Evolutionary conservation across 208 protist genomes (phyloP).

Genomic region (Wallacemonas sp.): DNA sequence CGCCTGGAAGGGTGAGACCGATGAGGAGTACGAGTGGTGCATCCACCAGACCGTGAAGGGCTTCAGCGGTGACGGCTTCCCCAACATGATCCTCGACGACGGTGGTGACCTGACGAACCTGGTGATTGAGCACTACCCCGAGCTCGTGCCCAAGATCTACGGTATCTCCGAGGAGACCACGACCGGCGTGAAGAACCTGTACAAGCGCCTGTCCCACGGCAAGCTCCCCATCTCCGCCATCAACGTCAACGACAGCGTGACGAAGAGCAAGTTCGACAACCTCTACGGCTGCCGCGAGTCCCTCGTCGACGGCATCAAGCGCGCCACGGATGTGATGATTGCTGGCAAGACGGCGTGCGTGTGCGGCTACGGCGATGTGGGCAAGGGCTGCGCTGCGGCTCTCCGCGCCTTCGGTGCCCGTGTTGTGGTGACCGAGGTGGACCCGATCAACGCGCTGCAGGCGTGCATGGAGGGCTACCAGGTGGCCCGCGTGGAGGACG

Average conservation of each 20-base stretch:
- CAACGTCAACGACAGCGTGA: constrained; percentile 99
- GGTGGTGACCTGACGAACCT: constrained; percentile 99
- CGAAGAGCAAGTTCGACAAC: constrained; percentile 99
- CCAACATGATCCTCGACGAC: constrained; percentile 99
- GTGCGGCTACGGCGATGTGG: constrained; percentile 99
- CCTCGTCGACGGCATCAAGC: constrained; percentile 99
- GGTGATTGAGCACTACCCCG: constrained; percentile 93
- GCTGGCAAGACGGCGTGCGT: constrained; percentile 98
- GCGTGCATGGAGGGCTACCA: constrained; percentile 99
- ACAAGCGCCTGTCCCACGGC: constrained; percentile 95
- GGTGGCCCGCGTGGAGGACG: constrained; percentile 96
- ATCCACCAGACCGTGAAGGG: constrained; percentile 94
- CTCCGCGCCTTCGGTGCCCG: constrained; percentile 96
- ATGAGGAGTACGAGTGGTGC: constrained; percentile 99
- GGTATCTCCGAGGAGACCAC: constrained; percentile 99
- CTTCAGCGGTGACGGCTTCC: constrained; percentile 84
- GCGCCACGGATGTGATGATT: constrained; percentile 99
- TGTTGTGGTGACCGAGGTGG: constrained; percentile 99
- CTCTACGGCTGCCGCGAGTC: constrained; percentile 99
- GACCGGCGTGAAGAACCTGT: constrained; percentile 99
- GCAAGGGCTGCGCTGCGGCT: constrained; percentile 98
- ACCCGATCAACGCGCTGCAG: constrained; percentile 99
- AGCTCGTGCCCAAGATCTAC: constrained; percentile 93
- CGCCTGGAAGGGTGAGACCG: constrained; percentile 99
- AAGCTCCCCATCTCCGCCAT: constrained; percentile 98